Evolutionary conservation across 306 rosid genomes (phyloP), one percentile per base, ranked within the genome.

Genomic region (Gleditsia sinensis): DNA sequence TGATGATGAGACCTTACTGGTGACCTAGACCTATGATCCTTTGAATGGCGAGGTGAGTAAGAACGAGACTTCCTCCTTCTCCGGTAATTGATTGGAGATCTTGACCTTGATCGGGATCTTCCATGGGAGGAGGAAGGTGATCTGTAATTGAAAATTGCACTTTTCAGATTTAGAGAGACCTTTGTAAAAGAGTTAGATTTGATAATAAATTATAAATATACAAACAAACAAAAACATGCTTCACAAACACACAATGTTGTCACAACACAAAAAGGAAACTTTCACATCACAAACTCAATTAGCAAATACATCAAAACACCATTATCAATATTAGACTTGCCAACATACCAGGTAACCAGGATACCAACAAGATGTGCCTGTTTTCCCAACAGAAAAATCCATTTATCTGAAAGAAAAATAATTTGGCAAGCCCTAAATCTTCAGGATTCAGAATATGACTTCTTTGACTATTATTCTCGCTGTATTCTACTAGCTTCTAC

Each of bases 51-150:
- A 3, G 99, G 98, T 37, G 99, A 92, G 84, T 87, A 86, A 32
- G 99, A 90, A 56, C 89, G 98, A 72, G 99, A 95, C 58, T 76
- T 90, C 84, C 85, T 83, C 87, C 83, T 92, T 69, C 91, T 81
- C 11, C 77, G 88, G 60, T 87, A 83, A 80, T 19, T 92, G 77
- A 87, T 77, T 40, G 99, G 98, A 77, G 99, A 95, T 85, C 77
- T 91, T 19, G 97, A 94, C 84, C 89, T 91, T 6, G 98, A 90
- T 58, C 51, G 83, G 34, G 92, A 88, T 82, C 80, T 88, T 60
- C 80, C 86, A 32, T 30, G 85, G 67, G 92, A 30, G 5, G 88
- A 71, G 50, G 97, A 88, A 53, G 98, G 97, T 17, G 97, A 94
- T 83, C 97, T 91, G 75, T 46, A 75, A 56, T 75, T 50, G 34